Percentiles rank a stretch among this genome's conserved stretches.
phyloP scores from a whole-genome alignment of 495 filamentous ascomycete species.

The Letharia lupina region DNA sequence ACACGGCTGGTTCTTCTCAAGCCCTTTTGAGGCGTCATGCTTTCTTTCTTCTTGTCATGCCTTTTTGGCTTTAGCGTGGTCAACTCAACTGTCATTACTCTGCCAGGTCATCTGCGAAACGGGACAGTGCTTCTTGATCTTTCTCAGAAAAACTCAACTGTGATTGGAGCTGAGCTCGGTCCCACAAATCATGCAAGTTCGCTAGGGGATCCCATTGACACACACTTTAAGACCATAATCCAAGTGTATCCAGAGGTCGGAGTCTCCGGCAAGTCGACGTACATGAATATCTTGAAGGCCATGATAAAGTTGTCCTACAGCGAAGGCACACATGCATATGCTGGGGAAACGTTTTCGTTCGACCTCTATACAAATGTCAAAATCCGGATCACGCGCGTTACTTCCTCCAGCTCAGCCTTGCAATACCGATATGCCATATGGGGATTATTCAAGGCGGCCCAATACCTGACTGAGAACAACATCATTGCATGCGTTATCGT shows the following conservation, averaged over 20 bases:
- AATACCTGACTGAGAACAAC: not conserved
- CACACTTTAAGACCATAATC: not conserved
- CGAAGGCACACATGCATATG: not conserved
- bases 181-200: not conserved
- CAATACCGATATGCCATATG: conserved; percentile 4
- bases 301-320: conserved; percentile 4
- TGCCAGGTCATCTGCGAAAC: not conserved
- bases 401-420: not conserved
- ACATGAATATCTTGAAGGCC: conserved; percentile 6
- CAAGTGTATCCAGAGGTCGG: not conserved
- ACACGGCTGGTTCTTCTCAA: not conserved
- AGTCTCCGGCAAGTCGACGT: not conserved
- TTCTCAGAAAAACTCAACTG: not conserved
- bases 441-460: not conserved
- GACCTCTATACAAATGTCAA: not conserved
- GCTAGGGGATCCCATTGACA: not conserved
- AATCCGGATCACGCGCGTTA: not conserved
- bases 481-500: not conserved
- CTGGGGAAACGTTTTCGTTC: conserved; percentile 3
- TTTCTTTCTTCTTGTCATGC: not conserved
- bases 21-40: not conserved
- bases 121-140: not conserved
- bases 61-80: not conserved
- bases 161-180: not conserved
- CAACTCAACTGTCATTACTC: not conserved